Conservation (phyloP, 2,329 filamentous ascomycete species). For the Stachybotrys echinatus region DNA sequence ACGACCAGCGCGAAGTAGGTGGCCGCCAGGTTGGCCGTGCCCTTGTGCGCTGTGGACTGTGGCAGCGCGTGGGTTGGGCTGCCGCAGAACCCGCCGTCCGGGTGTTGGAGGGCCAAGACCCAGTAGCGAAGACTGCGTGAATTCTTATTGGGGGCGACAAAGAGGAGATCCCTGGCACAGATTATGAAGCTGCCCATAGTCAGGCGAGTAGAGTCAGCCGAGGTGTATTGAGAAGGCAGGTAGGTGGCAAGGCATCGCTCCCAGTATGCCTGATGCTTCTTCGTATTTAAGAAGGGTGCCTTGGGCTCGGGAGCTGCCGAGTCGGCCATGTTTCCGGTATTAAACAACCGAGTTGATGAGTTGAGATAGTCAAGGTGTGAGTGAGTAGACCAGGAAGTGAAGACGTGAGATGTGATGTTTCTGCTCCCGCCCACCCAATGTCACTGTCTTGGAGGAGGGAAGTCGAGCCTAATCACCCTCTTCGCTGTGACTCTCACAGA, state of each 20-base stretch:
- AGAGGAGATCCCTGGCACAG: constrained; percentile 77
- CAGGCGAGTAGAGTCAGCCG: constrained; percentile 86
- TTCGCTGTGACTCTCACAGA: too few species aligned
- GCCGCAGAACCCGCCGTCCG: constrained; percentile 81
- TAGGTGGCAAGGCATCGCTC: constrained; percentile 77
- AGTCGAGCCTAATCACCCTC: too few species aligned
- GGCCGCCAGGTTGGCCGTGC: constrained; percentile 69
- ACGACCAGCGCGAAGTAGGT: constrained; percentile 84
- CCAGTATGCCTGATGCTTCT: constrained; percentile 85
- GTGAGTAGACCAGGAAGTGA: too few species aligned
- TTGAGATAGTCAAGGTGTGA: too few species aligned
- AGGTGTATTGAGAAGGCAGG: constrained; percentile 77
- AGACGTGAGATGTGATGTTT: too few species aligned
- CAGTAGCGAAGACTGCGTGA: constrained; percentile 57
- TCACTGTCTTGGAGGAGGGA: too few species aligned
- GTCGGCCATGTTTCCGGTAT: too few species aligned
- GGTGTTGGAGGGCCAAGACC: constrained; percentile 83
- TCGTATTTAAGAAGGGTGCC: constrained; percentile 45
- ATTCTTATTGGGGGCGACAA: constrained; percentile 44
- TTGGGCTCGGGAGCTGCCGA: too few species aligned
- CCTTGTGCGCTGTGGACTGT: constrained; percentile 37
- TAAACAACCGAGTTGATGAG: too few species aligned
- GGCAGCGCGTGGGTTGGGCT: constrained; percentile 59
- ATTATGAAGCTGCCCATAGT: constrained; percentile 86
- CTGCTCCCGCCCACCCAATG: too few species aligned